These are phyloP conservation scores for Monosporozyma solicola DNA, from an alignment of 805 yeast genomes.

Conservation along the genomic window DNA sequence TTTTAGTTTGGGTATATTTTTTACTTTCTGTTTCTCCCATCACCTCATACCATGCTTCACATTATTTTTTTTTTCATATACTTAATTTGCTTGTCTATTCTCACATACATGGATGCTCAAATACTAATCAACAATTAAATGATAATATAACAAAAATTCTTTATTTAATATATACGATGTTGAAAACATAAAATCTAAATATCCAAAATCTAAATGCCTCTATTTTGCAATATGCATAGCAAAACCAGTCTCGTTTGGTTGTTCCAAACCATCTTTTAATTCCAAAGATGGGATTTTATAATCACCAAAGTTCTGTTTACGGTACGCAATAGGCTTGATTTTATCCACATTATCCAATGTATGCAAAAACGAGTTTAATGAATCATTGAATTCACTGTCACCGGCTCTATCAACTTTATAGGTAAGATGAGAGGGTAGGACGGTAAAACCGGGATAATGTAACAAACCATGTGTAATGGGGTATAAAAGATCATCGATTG, in stretches of 20 bases:
- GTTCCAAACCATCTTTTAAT: conserved; percentile 13
- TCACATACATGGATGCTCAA: too few relatives aligned
- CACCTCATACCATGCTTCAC: too few relatives aligned
- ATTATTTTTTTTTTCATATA: too few relatives aligned
- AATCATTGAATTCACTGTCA: conserved; percentile 3
- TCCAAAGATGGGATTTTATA: conserved; percentile 9
- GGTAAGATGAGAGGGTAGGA: conserved; percentile 14
- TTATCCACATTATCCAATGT: conserved; percentile 5
- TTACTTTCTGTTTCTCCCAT: too few relatives aligned
- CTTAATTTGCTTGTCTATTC: too few relatives aligned
- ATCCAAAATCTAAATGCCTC: too few relatives aligned
- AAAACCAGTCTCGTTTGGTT: conserved; percentile 10
- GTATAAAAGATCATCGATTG: conserved; percentile 15
- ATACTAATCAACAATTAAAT: too few relatives aligned
- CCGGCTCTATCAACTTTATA: conserved; percentile 4
- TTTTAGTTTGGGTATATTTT: too few relatives aligned
- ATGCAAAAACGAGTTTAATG: conserved; percentile 2
- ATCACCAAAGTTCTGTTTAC: conserved; percentile 18
- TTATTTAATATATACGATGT: too few relatives aligned
- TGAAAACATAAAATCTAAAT: too few relatives aligned
- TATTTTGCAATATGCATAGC: conserved; percentile 7
- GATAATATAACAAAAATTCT: too few relatives aligned
- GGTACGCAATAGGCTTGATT: conserved; percentile 11
- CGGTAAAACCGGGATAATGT: conserved; percentile 16
- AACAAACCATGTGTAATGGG: conserved; percentile 18